phyloP scores from a whole-genome alignment of 352 stramenopile genomes.

The Paralagenidium karlingii region DNA sequence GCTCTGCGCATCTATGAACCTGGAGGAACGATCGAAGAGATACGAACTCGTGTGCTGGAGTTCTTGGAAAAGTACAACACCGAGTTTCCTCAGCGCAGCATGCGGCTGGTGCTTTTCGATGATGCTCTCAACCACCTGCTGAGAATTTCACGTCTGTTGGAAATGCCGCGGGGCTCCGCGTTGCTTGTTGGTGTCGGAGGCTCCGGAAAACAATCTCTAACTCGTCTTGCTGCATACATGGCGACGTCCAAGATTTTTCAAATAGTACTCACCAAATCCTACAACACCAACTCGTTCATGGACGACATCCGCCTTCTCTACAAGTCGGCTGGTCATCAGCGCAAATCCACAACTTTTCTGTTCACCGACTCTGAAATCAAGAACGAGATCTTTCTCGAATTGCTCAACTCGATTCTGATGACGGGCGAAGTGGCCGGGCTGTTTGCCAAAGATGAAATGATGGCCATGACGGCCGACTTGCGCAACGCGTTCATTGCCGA shows the following conservation, averaged over 20 bases:
- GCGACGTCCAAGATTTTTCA: slow-evolving; percentile 94
- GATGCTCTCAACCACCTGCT: slow-evolving; percentile 95
- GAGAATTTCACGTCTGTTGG: slow-evolving; percentile 92
- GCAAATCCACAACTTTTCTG: slow-evolving; percentile 95
- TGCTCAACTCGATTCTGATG: slow-evolving; percentile 98
- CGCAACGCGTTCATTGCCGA: slow-evolving; percentile 92
- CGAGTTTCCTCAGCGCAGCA: slow-evolving; percentile 91
- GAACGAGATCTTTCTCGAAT: slow-evolving; percentile 98
- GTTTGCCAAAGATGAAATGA: slow-evolving; percentile 99
- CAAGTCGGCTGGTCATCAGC: slow-evolving; percentile 93
- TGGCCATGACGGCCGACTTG: slow-evolving; percentile 96
- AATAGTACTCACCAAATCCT: slow-evolving; percentile 97
- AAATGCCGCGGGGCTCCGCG: slow-evolving; percentile 93
- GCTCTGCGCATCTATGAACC: slow-evolving; percentile 97
- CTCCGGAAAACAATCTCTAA: slow-evolving; percentile 96
- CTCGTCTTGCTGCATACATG: slow-evolving; percentile 93
- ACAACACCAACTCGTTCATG: slow-evolving; percentile 96
- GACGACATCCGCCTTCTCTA: slow-evolving; percentile 96
- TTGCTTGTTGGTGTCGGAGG: slow-evolving; percentile 96
- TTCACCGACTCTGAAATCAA: slow-evolving; percentile 99
- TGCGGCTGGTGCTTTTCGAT: slow-evolving; percentile 98
- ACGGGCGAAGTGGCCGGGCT: slow-evolving; percentile 97
- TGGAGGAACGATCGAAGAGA: slow-evolving; percentile 86
- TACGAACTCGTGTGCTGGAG: slow-evolving; percentile 85
- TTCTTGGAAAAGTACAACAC: slow-evolving; percentile 98